These are phyloP conservation scores for Phytophthora litchii DNA, from an alignment of 352 stramenopile species.

Conservation along the genomic window DNA sequence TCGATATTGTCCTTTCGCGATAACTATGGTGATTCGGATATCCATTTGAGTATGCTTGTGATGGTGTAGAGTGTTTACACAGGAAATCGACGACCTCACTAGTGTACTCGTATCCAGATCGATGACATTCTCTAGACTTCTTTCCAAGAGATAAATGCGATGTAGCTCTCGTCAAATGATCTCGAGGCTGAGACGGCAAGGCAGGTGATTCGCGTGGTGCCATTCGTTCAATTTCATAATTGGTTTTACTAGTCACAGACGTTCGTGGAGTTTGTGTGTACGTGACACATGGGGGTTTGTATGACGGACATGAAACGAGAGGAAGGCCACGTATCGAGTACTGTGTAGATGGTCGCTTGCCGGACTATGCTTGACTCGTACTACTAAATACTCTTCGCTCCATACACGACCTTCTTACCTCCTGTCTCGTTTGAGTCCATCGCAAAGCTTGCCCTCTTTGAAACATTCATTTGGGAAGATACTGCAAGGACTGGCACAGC, in stretches of 20 bases:
- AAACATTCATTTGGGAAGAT: constrained; percentile 5
- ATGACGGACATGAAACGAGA: constrained; percentile 13
- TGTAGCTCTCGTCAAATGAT: neutral
- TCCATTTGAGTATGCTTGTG: neutral
- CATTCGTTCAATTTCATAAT: neutral
- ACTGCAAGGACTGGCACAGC: neutral
- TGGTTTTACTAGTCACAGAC: neutral
- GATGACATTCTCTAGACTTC: neutral
- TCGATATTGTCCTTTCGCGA: neutral
- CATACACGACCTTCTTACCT: constrained; percentile 23
- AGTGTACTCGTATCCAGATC: neutral
- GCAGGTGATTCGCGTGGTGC: neutral
- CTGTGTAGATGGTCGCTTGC: constrained; percentile 25
- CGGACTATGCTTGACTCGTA: constrained; percentile 22
- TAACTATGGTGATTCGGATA: neutral
- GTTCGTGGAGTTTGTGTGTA: neutral
- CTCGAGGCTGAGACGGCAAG: neutral
- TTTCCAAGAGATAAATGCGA: neutral
- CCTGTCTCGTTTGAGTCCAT: constrained; percentile 4
- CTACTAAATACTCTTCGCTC: constrained; percentile 35
- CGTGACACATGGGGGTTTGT: neutral
- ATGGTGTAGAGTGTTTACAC: neutral
- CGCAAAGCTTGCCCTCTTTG: constrained; percentile 2
- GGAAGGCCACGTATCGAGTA: constrained; percentile 10
- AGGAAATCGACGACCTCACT: neutral